Percentiles rank a stretch among this genome's conserved stretches.
phyloP scores from a whole-genome alignment of 345 rosid species.

The Gossypium anomalum region DNA sequence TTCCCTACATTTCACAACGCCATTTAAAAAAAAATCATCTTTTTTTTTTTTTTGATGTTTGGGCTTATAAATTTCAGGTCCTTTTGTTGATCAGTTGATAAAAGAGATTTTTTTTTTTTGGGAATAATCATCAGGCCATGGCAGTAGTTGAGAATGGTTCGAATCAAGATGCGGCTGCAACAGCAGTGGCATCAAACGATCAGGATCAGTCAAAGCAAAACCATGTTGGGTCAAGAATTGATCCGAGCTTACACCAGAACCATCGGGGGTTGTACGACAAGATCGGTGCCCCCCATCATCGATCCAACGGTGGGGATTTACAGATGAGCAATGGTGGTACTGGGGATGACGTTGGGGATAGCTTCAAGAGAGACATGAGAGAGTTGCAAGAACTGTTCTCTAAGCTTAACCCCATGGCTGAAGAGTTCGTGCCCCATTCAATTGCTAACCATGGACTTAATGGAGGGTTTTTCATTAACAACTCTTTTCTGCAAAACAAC shows the following conservation, averaged over 20 bases:
- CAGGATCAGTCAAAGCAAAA: slow-evolving; percentile 41
- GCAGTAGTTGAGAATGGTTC: slow-evolving; percentile 51
- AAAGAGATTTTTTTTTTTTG: not conserved
- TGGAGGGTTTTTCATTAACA: slow-evolving; percentile 42
- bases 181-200: slow-evolving; percentile 34
- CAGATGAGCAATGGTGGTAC: slow-evolving; percentile 12
- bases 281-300: slow-evolving; percentile 30
- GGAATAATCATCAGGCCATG: slow-evolving; percentile 35
- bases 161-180: slow-evolving; percentile 30
- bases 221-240: slow-evolving; percentile 36
- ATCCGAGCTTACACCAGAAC: slow-evolving; percentile 23
- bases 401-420: slow-evolving; percentile 96
- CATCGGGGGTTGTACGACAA: slow-evolving; percentile 32
- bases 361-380: slow-evolving; percentile 58
- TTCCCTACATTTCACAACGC: not conserved
- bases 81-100: slow-evolving; percentile 18
- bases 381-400: slow-evolving; percentile 84
- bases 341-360: slow-evolving; percentile 30
- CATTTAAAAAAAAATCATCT: not conserved
- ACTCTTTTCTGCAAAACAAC: slow-evolving; percentile 26
- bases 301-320: slow-evolving; percentile 41
- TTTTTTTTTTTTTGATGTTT: not conserved
- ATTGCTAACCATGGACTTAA: slow-evolving; percentile 32
- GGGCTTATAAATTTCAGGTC: slow-evolving; percentile 7
- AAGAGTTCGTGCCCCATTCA: slow-evolving; percentile 90